Conservation (phyloP, 345 rosid species). For the Citropsis articulata region DNA sequence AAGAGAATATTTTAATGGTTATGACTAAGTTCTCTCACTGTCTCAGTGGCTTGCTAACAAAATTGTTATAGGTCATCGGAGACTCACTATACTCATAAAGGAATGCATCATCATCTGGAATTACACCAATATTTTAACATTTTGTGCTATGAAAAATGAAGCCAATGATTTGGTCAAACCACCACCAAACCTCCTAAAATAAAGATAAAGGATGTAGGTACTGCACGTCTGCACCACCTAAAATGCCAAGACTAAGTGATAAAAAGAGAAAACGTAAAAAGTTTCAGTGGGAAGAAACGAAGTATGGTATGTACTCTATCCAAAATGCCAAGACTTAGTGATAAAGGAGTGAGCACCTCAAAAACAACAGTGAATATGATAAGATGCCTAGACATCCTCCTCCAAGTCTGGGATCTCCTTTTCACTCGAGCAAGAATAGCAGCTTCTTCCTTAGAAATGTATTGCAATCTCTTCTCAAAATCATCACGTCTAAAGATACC, state of each 20-base stretch:
- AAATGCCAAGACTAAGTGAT: background rate
- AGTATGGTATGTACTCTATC: background rate
- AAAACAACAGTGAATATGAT: constrained; percentile 60
- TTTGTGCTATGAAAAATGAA: background rate
- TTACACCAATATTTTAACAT: background rate
- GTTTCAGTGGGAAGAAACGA: constrained; percentile 30
- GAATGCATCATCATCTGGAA: background rate
- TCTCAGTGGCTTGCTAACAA: background rate
- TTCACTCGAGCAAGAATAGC: constrained; percentile 64
- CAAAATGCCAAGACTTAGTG: background rate
- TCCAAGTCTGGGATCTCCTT: constrained; percentile 60
- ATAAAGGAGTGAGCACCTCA: constrained; percentile 45
- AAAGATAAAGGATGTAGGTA: background rate
- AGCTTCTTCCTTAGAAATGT: constrained; percentile 87
- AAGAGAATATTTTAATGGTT: background rate
- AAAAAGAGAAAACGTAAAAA: constrained; percentile 45
- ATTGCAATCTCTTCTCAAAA: constrained; percentile 84
- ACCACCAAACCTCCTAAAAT: background rate
- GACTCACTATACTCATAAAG: background rate
- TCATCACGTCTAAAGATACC: constrained; percentile 68
- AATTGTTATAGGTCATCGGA: too few relatives aligned
- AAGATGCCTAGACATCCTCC: constrained; percentile 57
- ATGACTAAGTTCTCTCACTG: background rate
- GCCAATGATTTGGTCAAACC: background rate
- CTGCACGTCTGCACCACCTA: background rate